phyloP scores from a whole-genome alignment of 2,329 filamentous ascomycete species.

The Sclerotinia trifoliorum region DNA sequence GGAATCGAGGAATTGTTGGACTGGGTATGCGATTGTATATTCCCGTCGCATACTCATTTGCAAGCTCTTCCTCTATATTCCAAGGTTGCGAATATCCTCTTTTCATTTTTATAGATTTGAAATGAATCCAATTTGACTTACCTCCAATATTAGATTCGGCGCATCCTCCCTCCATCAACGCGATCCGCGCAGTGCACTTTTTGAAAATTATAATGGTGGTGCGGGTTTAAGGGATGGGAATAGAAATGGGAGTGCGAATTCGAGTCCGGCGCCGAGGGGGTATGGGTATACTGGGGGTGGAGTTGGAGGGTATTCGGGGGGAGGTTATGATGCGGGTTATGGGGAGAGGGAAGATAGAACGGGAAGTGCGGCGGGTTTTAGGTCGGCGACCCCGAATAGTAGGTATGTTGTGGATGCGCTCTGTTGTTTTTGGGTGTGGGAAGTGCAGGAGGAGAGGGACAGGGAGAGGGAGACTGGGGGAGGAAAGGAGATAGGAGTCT shows the following conservation, averaged over 20 bases:
- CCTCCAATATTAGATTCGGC: slow-evolving; percentile 55
- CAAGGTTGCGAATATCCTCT: not conserved
- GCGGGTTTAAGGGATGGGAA: slow-evolving; percentile 29
- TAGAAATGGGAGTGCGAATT: not conserved
- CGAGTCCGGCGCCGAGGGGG: slow-evolving; percentile 39
- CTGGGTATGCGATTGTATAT: not conserved
- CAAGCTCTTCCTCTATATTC: not conserved
- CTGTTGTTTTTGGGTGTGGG: not conserved
- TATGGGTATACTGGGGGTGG: slow-evolving; percentile 53
- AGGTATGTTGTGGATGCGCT: slow-evolving; percentile 47
- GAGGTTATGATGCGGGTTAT: slow-evolving; percentile 32
- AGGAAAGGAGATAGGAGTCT: not conserved
- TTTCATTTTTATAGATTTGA: not conserved
- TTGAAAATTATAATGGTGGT: slow-evolving; percentile 68
- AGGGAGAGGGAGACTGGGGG: not conserved
- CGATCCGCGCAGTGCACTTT: slow-evolving; percentile 69
- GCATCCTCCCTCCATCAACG: slow-evolving; percentile 70
- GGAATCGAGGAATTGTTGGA: not conserved
- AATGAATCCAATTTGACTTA: not conserved
- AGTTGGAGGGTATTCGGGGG: slow-evolving; percentile 32
- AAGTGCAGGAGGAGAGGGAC: not conserved
- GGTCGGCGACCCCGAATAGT: slow-evolving; percentile 69
- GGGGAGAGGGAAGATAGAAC: not conserved
- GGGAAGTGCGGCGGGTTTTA: slow-evolving; percentile 45
- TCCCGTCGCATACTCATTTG: not conserved